phyloP scores from a whole-genome alignment of 176 grass and related monocot species.

The Hsuehochloa calcarea region DNA sequence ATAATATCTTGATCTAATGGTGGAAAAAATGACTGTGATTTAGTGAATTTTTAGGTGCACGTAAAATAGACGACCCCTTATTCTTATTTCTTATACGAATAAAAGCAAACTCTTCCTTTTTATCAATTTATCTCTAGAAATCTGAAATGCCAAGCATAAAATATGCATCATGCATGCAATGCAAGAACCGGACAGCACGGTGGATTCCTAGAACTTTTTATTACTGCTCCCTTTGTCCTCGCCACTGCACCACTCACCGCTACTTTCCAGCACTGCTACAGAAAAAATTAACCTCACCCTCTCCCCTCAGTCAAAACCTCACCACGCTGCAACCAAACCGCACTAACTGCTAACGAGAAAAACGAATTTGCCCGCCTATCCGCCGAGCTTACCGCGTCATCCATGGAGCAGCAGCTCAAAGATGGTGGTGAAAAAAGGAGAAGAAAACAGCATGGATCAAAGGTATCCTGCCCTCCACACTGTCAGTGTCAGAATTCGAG shows the following conservation, averaged over 20 bases:
- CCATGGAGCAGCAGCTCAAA: neutral
- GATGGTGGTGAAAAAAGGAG: neutral
- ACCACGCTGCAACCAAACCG: neutral
- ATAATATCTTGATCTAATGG: too few species aligned
- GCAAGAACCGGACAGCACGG: neutral
- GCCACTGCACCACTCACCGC: neutral
- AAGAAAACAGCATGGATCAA: neutral
- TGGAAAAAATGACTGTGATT: too few species aligned
- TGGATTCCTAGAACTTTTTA: neutral
- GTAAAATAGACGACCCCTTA: too few species aligned
- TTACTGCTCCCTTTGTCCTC: neutral
- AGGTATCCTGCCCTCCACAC: neutral
- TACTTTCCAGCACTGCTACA: neutral
- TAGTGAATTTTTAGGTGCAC: too few species aligned
- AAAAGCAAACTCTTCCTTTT: neutral
- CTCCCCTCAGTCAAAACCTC: neutral
- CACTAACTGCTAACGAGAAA: constrained; percentile 3
- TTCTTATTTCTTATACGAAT: neutral
- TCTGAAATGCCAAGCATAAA: neutral
- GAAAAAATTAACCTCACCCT: neutral
- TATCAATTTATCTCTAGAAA: neutral
- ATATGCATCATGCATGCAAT: neutral
- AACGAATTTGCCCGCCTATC: neutral
- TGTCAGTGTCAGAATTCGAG: neutral
- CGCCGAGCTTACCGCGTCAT: constrained; percentile 36